Evolutionary conservation across 208 protist genomes (phyloP), one percentile per base, ranked within the genome.

Genomic region (Trypanosoma theileri): DNA sequence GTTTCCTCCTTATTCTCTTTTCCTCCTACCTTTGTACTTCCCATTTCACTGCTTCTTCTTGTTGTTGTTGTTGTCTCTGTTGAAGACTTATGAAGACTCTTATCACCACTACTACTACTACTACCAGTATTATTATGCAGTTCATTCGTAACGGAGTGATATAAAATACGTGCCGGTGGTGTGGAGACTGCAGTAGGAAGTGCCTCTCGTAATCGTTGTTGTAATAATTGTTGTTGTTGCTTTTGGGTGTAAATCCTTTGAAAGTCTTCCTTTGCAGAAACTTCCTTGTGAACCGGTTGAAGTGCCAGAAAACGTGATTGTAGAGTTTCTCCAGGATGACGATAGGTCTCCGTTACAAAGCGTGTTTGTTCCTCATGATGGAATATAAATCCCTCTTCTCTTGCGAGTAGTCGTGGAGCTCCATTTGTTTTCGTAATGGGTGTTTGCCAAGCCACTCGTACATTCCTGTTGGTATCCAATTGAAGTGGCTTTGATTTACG

Each of bases 321-420:
- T 26, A 94, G 62, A 17, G 89, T 83, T 59, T 91, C 84, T n/a
- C 81, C 86, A 7, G 54, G 69, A 73, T 89, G 86, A 16, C 73
- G 73, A 56, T 91, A 96, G 17, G 81, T 91, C 66, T 96, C 91
- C 52, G 84, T 66, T 10, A 96, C 91, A 66, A 92, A 75, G 22
- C 91, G 85, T 55, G 71, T 85, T n/a, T 71, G 42, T 26, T 65
- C 66, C 50, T 65, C 66, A 61, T 81, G 81, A 74, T 85, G 73
- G 60, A 96, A 96, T 40, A 54, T 44, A 63, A 82, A 94, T 48
- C 88, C 86, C 65, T 93, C 86, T 59, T 93, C 88, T 51, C 70
- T 62, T 31, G 91, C 81, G 14, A 96, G 79, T 54, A 96, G 75
- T n/a, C 77, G 59, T 56, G 70, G 76, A 9, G 52, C 70, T 22